Base-by-base conservation (phyloP, 2,329 filamentous ascomycete species). In the Alternaria sp. region DNA sequence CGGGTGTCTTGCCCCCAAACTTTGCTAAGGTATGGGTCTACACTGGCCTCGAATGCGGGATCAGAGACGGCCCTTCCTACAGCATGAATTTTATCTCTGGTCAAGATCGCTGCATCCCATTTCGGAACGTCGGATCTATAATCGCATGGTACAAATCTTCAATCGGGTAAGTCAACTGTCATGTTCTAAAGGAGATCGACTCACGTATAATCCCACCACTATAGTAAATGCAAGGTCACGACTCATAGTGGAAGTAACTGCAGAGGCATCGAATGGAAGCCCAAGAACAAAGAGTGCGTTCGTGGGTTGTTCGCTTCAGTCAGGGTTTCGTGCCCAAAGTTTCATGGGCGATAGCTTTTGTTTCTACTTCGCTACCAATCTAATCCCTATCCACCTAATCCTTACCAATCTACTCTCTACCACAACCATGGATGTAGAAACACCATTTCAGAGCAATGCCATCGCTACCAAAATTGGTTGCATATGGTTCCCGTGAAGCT, bases 81-180 rank as follows among this genome's bases (percentile, higher is more conserved):
- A 56, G 24, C 24, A 22, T 49, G 18, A 41, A 55, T 22, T 14
- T 55, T 14, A 34, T 49, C 12, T 43, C 53, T 14, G 53, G 44
- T n/a, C 12, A 49, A 24, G 34, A 55, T 32, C 18, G 43, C 8
- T 56, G 53, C 14, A 30, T 56, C 11, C 32, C 34, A 24, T 49
- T 30, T 26, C 36, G 26, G 12, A 56, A 56, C 30, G 44, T 56
- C 5, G 53, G 53, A 1, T 49, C 43, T 1, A 49, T 56, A 8
- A 32, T 56, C 20, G 34, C 53, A 6, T 56, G 53, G 53, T 56
- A 49, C 44, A 49, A 56, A 44, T 56, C 54, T 8, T 46, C 48
- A 20, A 30, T 41, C 3, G 44, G 54, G 54, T 56, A 30, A 41
- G 36, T 42, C 11, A 12, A 1, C 11, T 11, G 3, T 42, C 6